These are phyloP conservation scores for Leptosphaerulina australis DNA, from an alignment of 2,329 filamentous ascomycete genomes.

Conservation along the genomic window DNA sequence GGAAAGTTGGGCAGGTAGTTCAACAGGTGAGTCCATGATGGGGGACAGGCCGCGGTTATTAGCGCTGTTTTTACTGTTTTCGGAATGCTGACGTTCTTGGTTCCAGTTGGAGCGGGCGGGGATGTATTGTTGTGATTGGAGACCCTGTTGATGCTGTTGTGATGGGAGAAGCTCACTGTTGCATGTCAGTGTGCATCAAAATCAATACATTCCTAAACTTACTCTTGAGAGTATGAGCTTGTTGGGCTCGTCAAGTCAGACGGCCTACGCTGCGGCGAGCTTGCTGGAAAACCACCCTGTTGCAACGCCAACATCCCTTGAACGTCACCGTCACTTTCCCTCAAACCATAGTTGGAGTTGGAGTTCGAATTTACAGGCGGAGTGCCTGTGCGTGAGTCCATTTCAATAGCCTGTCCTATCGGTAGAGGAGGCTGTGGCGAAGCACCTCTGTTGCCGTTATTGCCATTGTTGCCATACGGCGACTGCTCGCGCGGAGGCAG, in stretches of 20 bases:
- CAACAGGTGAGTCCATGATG: conserved; percentile 48
- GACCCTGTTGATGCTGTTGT: conserved; percentile 26
- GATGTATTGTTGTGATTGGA: conserved; percentile 47
- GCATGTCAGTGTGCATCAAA: conserved; percentile 25
- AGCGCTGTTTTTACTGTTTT: conserved; percentile 37
- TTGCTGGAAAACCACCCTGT: conserved; percentile 52
- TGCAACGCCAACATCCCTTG: conserved; percentile 76
- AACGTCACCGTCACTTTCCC: conserved; percentile 73
- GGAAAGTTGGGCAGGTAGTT: conserved; percentile 41
- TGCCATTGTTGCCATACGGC: conserved; percentile 45
- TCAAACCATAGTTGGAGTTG: conserved; percentile 48
- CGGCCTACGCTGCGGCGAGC: conserved; percentile 35
- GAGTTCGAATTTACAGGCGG: conserved; percentile 27
- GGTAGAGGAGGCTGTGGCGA: conserved; percentile 53
- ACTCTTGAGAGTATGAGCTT: conserved; percentile 78
- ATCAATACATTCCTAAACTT: conserved; percentile 49
- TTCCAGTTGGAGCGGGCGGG: conserved; percentile 57
- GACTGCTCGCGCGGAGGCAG: conserved; percentile 43
- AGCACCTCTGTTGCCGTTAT: conserved; percentile 60
- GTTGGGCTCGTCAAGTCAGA: conserved; percentile 57
- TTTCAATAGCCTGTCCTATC: conserved; percentile 74
- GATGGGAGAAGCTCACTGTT: conserved; percentile 19
- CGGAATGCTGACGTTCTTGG: conserved; percentile 29
- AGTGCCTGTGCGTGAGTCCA: conserved; percentile 66
- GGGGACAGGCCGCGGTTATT: conserved; percentile 47